Evolutionary conservation across 2,329 filamentous ascomycete species (phyloP), one percentile per base, ranked within the genome.

Genomic region (Xylaria sp.): DNA sequence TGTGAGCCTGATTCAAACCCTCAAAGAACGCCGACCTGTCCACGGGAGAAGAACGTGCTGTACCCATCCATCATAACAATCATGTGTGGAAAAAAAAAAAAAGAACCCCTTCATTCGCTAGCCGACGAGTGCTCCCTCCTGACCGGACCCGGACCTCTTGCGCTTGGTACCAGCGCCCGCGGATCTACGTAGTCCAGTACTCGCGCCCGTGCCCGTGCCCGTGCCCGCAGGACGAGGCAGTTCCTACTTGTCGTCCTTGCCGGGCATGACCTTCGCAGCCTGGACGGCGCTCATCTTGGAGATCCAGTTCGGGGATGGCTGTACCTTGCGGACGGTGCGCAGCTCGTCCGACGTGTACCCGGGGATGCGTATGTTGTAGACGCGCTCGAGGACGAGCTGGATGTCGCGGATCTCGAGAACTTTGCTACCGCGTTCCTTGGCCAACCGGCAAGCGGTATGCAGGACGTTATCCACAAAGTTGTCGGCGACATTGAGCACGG

Each of bases 241-340:
- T 20, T 62, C 61, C 63, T 71, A 76, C 63, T 76, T 76, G 65
- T 84, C 81, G 44, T 78, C 77, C 71, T 83, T 84, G 20, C 83
- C 81, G 4, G 84, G 79, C 74, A 83, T 87, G 42, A 88, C 92
- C 78, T 97, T 97, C 43, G 92, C 91, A 1, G 92, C 93, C 74
- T 96, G 92, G 16, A 99, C 89, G 20, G 94, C 93, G 67, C 92
- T 93, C 88, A 99, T 95, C 80, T 99, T 99, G 63, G 90, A 88
- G 58, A 94, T 93, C 92, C 94, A 99, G 19, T 86, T 90, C 16
- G 88, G 78, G 18, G 91, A 87, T 1, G 94, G 94, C 70, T 94
- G 89, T 48, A 95, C 89, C 78, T 97, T 97, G 71, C 92, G 88
- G 24, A 97, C 93, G 0, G 92, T 97, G 52, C 94, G 87, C 56